A percentile compares a stretch with the other conserved stretches of the same genome.
Evolutionary conservation across 2,329 filamentous ascomycete genomes (phyloP).

Genomic region (Aspergillus vadensis): DNA sequence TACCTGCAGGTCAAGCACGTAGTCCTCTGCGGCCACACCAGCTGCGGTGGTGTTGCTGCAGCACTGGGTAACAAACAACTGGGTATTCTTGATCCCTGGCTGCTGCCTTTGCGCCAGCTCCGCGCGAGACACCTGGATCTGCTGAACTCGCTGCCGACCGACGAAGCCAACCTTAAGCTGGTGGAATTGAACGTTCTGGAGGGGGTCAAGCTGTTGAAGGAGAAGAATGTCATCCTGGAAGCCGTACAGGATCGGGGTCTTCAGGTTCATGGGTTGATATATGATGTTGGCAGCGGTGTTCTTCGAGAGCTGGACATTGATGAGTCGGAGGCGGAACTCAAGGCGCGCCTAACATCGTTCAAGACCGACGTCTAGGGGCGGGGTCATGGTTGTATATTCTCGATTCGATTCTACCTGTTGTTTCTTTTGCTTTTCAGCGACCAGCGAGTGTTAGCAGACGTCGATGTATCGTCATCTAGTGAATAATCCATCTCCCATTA

Average conservation of each 20-base stretch:
- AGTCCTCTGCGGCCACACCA: constrained; percentile 63
- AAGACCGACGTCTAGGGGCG: constrained; percentile 31
- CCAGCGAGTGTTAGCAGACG: not conserved
- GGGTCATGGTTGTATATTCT: not conserved
- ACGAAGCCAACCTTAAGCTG: constrained; percentile 61
- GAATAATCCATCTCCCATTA: no score
- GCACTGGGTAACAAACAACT: constrained; percentile 59
- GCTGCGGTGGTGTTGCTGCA: constrained; percentile 61
- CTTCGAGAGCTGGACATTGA: constrained; percentile 55
- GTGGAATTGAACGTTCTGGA: constrained; percentile 76
- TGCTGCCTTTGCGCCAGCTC: constrained; percentile 58
- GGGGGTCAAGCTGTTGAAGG: constrained; percentile 67
- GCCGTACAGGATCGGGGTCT: constrained; percentile 71
- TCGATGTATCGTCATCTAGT: no score
- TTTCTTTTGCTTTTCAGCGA: not conserved
- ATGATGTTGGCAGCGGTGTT: constrained; percentile 63
- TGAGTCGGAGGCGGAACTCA: constrained; percentile 43
- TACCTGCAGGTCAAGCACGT: constrained; percentile 68
- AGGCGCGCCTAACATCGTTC: constrained; percentile 44
- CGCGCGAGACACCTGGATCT: constrained; percentile 56
- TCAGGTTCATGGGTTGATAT: constrained; percentile 75
- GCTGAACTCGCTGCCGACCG: constrained; percentile 50
- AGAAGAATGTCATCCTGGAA: constrained; percentile 69
- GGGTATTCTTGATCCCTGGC: constrained; percentile 63
- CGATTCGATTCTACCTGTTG: not conserved